A percentile compares a stretch with the other conserved stretches of the same genome.
Conservation (phyloP, 1,139 yeast genomes). For the Geotrichum cucujoidarum region DNA sequence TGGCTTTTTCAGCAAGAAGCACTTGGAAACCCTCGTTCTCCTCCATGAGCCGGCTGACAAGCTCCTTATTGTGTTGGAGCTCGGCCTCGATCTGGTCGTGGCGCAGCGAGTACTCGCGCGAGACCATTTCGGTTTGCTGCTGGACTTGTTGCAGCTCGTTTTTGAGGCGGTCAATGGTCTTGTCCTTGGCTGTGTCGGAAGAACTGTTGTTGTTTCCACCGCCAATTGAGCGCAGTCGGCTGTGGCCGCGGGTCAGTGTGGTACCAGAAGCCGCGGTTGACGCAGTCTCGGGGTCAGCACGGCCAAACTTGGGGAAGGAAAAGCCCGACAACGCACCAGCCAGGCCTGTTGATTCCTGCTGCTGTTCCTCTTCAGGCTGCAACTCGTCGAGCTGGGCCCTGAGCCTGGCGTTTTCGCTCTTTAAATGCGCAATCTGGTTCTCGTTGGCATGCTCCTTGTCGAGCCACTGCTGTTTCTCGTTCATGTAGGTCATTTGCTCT, state of each 20-base stretch:
- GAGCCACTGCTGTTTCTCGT: constrained; percentile 35
- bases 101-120: constrained; percentile 32
- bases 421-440: constrained; percentile 24
- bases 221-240: constrained; percentile 14
- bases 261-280: not conserved
- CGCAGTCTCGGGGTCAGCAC: not conserved
- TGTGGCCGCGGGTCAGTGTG: constrained; percentile 3
- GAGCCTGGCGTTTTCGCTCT: constrained; percentile 11
- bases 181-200: constrained; percentile 3
- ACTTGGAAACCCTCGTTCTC: constrained; percentile 38
- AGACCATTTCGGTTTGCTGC: constrained; percentile 33
- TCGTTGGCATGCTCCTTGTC: constrained; percentile 32
- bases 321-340: not conserved
- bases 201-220: not conserved
- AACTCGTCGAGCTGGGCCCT: constrained; percentile 1
- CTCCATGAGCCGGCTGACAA: constrained; percentile 32
- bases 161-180: constrained; percentile 23
- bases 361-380: not conserved
- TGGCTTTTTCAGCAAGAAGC: constrained; percentile 35
- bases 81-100: constrained; percentile 32
- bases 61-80: constrained; percentile 27
- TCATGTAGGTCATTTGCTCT: constrained; percentile 33
- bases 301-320: constrained; percentile 6
- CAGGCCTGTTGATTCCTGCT: not conserved
- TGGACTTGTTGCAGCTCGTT: constrained; percentile 28